Base-by-base conservation (phyloP, 1,284 basidiomycete species). In the Rhodotorula mucilaginosa region DNA sequence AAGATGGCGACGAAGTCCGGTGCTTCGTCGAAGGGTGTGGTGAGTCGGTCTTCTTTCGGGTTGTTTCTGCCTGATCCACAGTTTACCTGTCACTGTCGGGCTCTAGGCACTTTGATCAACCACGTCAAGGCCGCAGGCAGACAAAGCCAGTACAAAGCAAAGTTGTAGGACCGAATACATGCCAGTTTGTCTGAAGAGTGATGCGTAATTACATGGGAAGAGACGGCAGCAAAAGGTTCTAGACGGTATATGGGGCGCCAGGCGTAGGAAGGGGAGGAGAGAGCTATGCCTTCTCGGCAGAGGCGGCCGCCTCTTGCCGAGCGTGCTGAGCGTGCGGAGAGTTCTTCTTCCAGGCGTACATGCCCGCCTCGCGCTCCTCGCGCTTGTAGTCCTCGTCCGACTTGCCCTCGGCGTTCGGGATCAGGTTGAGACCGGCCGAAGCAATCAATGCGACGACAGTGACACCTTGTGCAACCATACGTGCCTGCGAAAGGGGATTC, bases 101-200 rank as follows among this genome's bases (percentile, higher is more conserved):
- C 88, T 5, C 87, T 90, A 69, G 91, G 91, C 18, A 89, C 89
- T 0, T 84, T 92, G 12, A 83, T 89, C 67, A 93, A 92, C 79
- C 81, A 86, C 46, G 90, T 92, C 78, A 90, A 91, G 77, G 82
- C n/a, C n/a, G 18, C 13, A 6, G 8, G 80, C 44, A 73, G 76
- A 48, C 26, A 67, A 29, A 19, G 3, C 1, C n/a, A 12, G 7
- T 21, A 67, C 64, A 81, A 81, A 74, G 82, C 85, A 23, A 87
- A 84, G 79, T 78, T 88, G 49, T 83, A 58, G 47, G 21, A 15
- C 21, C 29, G 21, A n/a, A 52, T 5, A 13, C 12, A 23, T 10
- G 39, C 39, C 15, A 49, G 18, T 8, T 10, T 7, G 23, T 34
- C 16, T 13, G 46, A 47, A 48, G 29, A 23, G n/a, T 18, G 49